Percentiles rank a stretch among this genome's conserved stretches.
These are phyloP conservation scores for Ascodesmis nigricans DNA, from an alignment of 495 filamentous ascomycete genomes.

Conservation along the genomic window DNA sequence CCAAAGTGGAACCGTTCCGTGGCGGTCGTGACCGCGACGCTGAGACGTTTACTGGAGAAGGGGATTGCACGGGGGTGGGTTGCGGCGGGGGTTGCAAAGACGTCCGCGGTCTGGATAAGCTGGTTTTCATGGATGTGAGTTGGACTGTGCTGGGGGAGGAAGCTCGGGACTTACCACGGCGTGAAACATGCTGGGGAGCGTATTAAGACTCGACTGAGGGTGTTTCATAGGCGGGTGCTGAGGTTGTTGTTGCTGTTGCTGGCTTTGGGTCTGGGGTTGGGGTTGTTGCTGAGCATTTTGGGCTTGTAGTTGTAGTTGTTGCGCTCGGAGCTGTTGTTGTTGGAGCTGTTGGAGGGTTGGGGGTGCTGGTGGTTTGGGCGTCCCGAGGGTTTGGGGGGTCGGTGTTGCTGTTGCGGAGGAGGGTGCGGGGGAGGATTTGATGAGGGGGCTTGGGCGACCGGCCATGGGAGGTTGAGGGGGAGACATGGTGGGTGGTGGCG, in stretches of 20 bases:
- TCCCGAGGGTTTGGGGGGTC: too few species aligned
- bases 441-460: too few species aligned
- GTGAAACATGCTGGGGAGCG: slow-evolving; percentile 17
- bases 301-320: too few species aligned
- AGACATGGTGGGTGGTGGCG: too few species aligned
- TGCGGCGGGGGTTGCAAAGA: slow-evolving; percentile 14
- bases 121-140: neutral
- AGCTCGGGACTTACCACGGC: slow-evolving; percentile 11
- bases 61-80: slow-evolving; percentile 13
- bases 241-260: neutral
- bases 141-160: neutral
- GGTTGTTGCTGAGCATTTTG: too few species aligned
- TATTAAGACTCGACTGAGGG: slow-evolving; percentile 9
- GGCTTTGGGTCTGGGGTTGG: neutral
- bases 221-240: neutral
- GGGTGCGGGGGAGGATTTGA: too few species aligned
- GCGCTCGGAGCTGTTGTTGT: too few species aligned
- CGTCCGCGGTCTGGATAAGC: slow-evolving; percentile 19
- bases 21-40: slow-evolving; percentile 13
- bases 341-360: too few species aligned
- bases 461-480: too few species aligned
- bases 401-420: too few species aligned
- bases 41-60: slow-evolving; percentile 8
- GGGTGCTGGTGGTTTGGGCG: too few species aligned
- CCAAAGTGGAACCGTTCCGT: slow-evolving; percentile 17